Evolutionary conservation across 768 basidiomycete species (phyloP).

Genomic region (Daedalea quercina): DNA sequence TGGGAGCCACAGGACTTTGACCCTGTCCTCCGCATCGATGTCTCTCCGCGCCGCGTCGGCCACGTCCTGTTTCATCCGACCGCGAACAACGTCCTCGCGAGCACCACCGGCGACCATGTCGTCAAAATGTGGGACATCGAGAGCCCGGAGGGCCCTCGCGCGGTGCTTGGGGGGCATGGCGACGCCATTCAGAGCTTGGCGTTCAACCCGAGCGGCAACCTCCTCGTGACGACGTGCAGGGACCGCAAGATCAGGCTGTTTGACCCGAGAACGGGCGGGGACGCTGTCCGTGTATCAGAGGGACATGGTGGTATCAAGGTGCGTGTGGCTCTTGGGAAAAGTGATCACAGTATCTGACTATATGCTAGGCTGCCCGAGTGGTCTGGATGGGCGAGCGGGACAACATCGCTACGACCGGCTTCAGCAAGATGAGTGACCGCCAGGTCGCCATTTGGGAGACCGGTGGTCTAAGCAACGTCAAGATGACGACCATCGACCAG

Average conservation of each 20-base stretch:
- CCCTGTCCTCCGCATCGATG: slow-evolving; percentile 76
- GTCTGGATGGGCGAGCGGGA: slow-evolving; percentile 89
- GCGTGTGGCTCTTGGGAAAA: slow-evolving; percentile 2
- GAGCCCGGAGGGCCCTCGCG: slow-evolving; percentile 55
- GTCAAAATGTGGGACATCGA: slow-evolving; percentile 92
- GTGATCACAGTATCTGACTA: not conserved
- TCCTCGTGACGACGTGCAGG: slow-evolving; percentile 84
- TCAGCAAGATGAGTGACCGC: slow-evolving; percentile 94
- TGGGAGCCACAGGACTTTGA: slow-evolving; percentile 84
- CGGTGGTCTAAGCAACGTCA: slow-evolving; percentile 64
- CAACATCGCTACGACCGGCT: slow-evolving; percentile 90
- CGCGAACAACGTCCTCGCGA: slow-evolving; percentile 80
- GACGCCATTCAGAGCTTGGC: slow-evolving; percentile 85
- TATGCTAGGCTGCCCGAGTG: slow-evolving; percentile 58
- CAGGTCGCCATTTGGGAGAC: slow-evolving; percentile 91
- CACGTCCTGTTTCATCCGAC: slow-evolving; percentile 94
- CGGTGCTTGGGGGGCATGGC: slow-evolving; percentile 64
- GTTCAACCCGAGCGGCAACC: slow-evolving; percentile 75
- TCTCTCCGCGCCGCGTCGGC: slow-evolving; percentile 82
- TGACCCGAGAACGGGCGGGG: slow-evolving; percentile 77
- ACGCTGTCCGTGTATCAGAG: slow-evolving; percentile 78
- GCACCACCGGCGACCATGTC: slow-evolving; percentile 76
- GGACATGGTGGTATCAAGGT: slow-evolving; percentile 88
- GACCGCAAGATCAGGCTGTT: slow-evolving; percentile 92
- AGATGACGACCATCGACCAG: slow-evolving; percentile 79